Evolutionary conservation across 2,329 filamentous ascomycete genomes (phyloP).

Genomic region (Cadophora sp.): DNA sequence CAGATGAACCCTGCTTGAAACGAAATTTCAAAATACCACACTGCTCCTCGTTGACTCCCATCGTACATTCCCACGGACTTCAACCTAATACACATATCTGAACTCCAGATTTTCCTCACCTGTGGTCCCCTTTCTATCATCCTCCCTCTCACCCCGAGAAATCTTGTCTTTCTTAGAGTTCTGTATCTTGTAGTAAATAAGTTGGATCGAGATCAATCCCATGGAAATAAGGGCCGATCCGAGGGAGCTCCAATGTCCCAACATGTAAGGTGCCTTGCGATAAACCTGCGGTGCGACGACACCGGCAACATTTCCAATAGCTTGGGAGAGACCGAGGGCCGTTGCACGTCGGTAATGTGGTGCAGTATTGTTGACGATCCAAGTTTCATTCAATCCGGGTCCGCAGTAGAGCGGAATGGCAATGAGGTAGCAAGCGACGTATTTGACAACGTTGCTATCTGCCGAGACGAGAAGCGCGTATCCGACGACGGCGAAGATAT

Average conservation of each 20-base stretch:
- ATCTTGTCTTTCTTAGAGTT: constrained; percentile 7
- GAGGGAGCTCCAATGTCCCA: constrained; percentile 14
- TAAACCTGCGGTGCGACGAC: constrained; percentile 17
- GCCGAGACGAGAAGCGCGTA: constrained; percentile 14
- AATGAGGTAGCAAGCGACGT: constrained; percentile 18
- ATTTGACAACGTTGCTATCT: constrained; percentile 4
- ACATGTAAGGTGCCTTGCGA: constrained; percentile 9
- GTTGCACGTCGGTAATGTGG: constrained; percentile 21
- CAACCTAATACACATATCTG: not conserved
- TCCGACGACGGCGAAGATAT: constrained; percentile 12
- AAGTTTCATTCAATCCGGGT: constrained; percentile 15
- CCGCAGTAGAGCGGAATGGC: constrained; percentile 15
- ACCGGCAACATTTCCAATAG: constrained; percentile 21
- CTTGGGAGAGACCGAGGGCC: constrained; percentile 11
- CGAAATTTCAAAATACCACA: no score
- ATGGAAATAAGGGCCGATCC: constrained; percentile 18
- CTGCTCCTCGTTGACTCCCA: not conserved
- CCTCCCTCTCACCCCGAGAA: not conserved
- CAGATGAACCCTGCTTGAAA: not conserved
- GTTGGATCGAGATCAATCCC: constrained; percentile 1
- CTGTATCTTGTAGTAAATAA: constrained; percentile 9
- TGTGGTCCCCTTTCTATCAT: not conserved
- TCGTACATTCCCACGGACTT: not conserved
- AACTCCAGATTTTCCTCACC: not conserved
- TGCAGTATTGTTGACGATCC: constrained; percentile 14